A percentile compares a stretch with the other conserved stretches of the same genome.
These are phyloP conservation scores for Chenopodium formosanum DNA, from an alignment of 148 eudicot species.

Conservation along the genomic window DNA sequence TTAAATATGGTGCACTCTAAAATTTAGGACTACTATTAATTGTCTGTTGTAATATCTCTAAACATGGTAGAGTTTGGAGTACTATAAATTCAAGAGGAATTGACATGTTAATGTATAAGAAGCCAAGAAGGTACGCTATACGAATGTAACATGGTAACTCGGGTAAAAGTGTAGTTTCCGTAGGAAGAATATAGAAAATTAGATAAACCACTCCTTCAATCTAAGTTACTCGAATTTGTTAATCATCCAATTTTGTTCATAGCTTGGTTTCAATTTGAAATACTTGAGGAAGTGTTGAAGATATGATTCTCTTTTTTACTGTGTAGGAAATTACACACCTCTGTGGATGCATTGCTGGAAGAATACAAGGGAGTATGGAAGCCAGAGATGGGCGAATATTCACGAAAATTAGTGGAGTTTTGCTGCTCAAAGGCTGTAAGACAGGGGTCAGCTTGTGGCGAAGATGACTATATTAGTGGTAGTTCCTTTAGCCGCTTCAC, in stretches of 20 bases:
- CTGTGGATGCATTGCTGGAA: conserved; percentile 48
- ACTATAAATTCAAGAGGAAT: too few species aligned
- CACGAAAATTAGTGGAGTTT: conserved; percentile 66
- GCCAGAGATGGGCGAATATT: conserved; percentile 53
- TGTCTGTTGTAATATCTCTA: too few species aligned
- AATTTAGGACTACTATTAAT: too few species aligned
- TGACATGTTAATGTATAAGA: too few species aligned
- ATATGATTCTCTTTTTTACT: background rate
- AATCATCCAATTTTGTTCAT: background rate
- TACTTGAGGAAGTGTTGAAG: background rate
- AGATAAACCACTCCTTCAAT: background rate
- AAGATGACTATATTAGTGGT: conserved; percentile 47
- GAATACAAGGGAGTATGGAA: conserved; percentile 61
- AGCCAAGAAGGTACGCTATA: too few species aligned
- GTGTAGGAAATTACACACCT: conserved; percentile 52
- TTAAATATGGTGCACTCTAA: too few species aligned
- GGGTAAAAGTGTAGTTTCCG: too few species aligned
- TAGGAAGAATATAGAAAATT: too few species aligned
- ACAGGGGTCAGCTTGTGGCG: conserved; percentile 32
- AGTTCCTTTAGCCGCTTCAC: conserved; percentile 74
- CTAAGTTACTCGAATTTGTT: background rate
- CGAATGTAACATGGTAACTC: too few species aligned
- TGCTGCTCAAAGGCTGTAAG: conserved; percentile 60
- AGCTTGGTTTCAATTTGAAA: background rate
- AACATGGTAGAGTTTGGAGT: too few species aligned